Evolutionary conservation across 2,329 filamentous ascomycete species (phyloP).

Genomic region (Neopestalotiopsis clavispora): DNA sequence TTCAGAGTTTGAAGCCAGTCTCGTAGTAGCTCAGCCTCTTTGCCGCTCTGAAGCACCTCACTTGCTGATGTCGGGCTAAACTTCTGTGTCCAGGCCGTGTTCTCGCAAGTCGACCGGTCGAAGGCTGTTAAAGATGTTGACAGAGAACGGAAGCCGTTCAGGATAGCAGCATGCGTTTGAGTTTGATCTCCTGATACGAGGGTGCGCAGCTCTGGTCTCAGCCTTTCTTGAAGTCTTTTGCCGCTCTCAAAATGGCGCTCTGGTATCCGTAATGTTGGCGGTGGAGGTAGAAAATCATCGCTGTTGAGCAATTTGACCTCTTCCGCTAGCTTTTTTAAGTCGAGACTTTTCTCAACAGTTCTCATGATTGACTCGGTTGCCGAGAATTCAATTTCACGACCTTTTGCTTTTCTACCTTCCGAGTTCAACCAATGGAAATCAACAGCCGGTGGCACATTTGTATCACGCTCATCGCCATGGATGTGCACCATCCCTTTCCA

Average conservation of each 20-base stretch:
- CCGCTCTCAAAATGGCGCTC: conserved; percentile 63
- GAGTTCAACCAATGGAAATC: conserved; percentile 16
- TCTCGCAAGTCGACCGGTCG: conserved; percentile 78
- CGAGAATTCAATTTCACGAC: conserved; percentile 45
- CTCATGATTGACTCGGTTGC: conserved; percentile 49
- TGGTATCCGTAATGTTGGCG: conserved; percentile 58
- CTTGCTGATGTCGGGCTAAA: conserved; percentile 74
- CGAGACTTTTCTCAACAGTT: conserved; percentile 40
- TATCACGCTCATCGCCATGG: conserved; percentile 46
- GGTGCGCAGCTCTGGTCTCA: conserved; percentile 51
- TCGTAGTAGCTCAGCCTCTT: conserved; percentile 72
- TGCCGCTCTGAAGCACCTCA: conserved; percentile 77
- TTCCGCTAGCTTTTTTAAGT: conserved; percentile 40
- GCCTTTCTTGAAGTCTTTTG: conserved; percentile 52
- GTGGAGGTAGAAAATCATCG: conserved; percentile 48
- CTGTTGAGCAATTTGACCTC: conserved; percentile 40
- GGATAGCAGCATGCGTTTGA: conserved; percentile 61
- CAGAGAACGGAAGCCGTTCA: conserved; percentile 64
- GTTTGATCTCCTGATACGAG: conserved; percentile 16
- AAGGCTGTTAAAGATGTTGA: conserved; percentile 73
- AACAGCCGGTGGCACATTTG: neutral
- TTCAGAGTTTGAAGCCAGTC: conserved; percentile 82
- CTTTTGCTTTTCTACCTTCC: conserved; percentile 54
- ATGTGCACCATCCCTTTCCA: conserved; percentile 68
- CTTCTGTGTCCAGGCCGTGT: conserved; percentile 77